Base-by-base conservation (phyloP, 768 basidiomycete species). In the Phlebiopsis gigantea region DNA sequence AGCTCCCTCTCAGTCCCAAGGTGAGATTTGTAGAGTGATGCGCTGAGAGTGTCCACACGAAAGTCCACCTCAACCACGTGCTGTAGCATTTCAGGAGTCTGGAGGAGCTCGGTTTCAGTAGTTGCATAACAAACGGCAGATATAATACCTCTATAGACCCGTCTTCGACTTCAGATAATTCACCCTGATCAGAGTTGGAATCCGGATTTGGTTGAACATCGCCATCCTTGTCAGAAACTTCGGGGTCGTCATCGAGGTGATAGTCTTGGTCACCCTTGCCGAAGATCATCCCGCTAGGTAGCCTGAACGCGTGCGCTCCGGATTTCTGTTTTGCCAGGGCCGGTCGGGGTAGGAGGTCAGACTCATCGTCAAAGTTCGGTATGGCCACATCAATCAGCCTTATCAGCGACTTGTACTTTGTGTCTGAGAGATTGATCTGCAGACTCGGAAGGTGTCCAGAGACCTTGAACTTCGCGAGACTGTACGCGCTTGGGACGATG, bases 391-490 rank as follows among this genome's bases (percentile, higher is more conserved):
- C 95, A 63, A 98, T 81, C 56, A 98, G 77, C 8, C 91, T 84
- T 90, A 99, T 93, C 44, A 98, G 72, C 1, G 87, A 81, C 72
- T 95, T 88, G 72, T 96, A 96, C 69, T 95, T 96, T 7, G 82
- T 82, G 65, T 93, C 91, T 21, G 91, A 93, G 45, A 95, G 73
- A 69, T 99, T 98, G 68, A 97, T 79, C 65, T 90, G 88, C 9
- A 99, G 77, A 28, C 82, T 82, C 1, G 96, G 95, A 41, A 99
- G 74, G 57, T 85, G 87, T 7, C 95, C 97, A 0, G 92, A 83
- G 48, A 98, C 77, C 70, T 94, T 98, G 79, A 98, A 89, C 39
- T 88, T 81, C 1, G 94, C 82, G 46, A 98, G 79, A 62, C 80
- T 93, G 50, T 88, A 76, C 14, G 84, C 90, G 51, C 82, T 83